Evolutionary conservation across 441 rosid genomes (phyloP).

Genomic region (Syzygium syzygioides): DNA sequence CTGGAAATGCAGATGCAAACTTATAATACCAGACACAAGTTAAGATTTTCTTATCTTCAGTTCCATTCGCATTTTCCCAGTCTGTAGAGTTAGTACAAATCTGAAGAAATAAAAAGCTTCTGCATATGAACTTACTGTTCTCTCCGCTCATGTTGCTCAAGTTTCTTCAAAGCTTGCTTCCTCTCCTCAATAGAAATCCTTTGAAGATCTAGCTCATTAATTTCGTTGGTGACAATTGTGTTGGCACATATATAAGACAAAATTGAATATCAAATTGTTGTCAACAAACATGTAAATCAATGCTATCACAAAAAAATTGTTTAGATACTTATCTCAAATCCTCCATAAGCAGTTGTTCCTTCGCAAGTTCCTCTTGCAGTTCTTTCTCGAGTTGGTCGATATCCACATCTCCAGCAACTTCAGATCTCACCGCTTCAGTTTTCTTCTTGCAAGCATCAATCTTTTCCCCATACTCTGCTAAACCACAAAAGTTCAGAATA

Average conservation of each 20-base stretch:
- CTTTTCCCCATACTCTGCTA: slow-evolving; percentile 42
- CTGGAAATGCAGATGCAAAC: background rate
- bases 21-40: background rate
- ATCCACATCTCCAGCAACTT: slow-evolving; percentile 30
- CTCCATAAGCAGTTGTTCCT: slow-evolving; percentile 33
- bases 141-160: slow-evolving; percentile 35
- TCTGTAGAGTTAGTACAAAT: background rate
- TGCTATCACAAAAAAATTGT: background rate
- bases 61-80: background rate
- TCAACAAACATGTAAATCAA: background rate
- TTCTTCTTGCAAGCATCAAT: slow-evolving; percentile 53
- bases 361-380: slow-evolving; percentile 37
- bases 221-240: slow-evolving; percentile 37
- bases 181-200: slow-evolving; percentile 37
- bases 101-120: background rate
- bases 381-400: slow-evolving; percentile 39
- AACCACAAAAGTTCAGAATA: background rate
- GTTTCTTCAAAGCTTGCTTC: slow-evolving; percentile 30
- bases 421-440: slow-evolving; percentile 44
- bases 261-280: slow-evolving; percentile 9
- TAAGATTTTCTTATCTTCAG: background rate
- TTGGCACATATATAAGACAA: slow-evolving; percentile 7
- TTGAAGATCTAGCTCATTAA: slow-evolving; percentile 34
- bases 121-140: slow-evolving; percentile 35
- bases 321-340: slow-evolving; percentile 54